phyloP scores from a whole-genome alignment of 345 rosid genomes.

The Hibiscus trionum region DNA sequence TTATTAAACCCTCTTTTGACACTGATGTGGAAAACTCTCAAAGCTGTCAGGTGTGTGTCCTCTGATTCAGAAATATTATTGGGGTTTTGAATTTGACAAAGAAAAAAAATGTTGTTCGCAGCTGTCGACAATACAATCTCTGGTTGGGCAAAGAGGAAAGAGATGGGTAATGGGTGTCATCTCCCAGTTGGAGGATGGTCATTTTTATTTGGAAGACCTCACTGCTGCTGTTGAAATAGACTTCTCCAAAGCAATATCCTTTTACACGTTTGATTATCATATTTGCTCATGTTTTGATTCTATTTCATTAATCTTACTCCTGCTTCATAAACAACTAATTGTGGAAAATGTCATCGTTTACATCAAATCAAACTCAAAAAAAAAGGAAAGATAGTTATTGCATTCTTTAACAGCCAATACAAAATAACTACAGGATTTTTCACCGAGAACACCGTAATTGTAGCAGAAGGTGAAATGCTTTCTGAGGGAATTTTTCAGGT shows the following conservation, averaged over 20 bases:
- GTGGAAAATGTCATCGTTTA: not conserved
- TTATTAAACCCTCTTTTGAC: conserved; percentile 68
- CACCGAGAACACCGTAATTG: conserved; percentile 83
- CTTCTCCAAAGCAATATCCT: conserved; percentile 96
- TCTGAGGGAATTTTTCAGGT: conserved; percentile 80
- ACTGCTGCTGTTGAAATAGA: conserved; percentile 87
- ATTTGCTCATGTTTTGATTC: not conserved
- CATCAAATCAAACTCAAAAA: not conserved
- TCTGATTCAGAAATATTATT: not conserved
- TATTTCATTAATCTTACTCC: not conserved
- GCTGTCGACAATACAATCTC: conserved; percentile 84
- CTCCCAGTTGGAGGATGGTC: conserved; percentile 96
- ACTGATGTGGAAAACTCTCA: conserved; percentile 47
- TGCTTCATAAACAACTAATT: not conserved
- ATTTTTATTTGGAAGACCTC: conserved; percentile 87
- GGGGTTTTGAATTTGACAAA: not conserved
- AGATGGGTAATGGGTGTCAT: conserved; percentile 97
- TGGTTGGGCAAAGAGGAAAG: conserved; percentile 63
- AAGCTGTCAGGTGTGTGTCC: conserved; percentile 54
- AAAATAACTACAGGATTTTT: conserved; percentile 85
- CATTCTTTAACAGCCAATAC: conserved; percentile 61
- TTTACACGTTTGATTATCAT: conserved; percentile 6
- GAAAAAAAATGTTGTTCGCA: conserved; percentile 10
- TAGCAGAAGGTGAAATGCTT: conserved; percentile 91
- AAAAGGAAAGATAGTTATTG: not conserved